Evolutionary conservation across 2,329 filamentous ascomycete species (phyloP), one percentile per base, ranked within the genome.

Genomic region (Teratosphaeria destructans): DNA sequence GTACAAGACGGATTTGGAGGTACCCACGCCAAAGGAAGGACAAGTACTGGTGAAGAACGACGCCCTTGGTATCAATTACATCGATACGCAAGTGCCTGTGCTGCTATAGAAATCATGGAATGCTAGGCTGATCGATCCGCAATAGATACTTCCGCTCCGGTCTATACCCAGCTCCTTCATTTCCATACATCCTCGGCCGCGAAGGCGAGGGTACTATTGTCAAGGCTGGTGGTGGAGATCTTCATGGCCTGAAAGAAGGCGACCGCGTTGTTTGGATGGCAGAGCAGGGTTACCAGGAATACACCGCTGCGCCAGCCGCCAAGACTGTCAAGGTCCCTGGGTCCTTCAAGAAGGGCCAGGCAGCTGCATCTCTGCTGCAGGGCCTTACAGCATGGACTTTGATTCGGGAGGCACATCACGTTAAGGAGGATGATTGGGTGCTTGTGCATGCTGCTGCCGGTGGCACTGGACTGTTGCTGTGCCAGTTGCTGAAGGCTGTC

Each of bases 371-470:
- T 0, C 75, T 90, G n/a, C 77, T 95, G 10, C 92, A 95, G 72
- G 91, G 89, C 1, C 77, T 96, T 43, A 96, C 91, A 1, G 90
- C 90, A 0, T 79, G 94, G 66, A 89, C 89, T 0, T 79, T 96
- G 34, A 83, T 90, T 61, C 83, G 86, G 59, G 90, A 95, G 72
- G 83, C 88, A 3, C 79, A 87, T 64, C 69, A 78, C 0, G 89
- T 93, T 6, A 79, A 90, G 71, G 80, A 83, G 64, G 89, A 86
- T 0, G 89, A 95, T 66, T 94, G 88, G 85, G 81, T 90, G 0
- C 82, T 96, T 2, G 84, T 96, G 16, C 90, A 94, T 67, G 91
- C 91, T 0, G 91, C 91, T 0, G 90, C 90, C 0, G 91, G 91
- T 16, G 91, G 91, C 16, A 89, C 90, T 0, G 89, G 89, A 0